phyloP scores from a whole-genome alignment of 768 basidiomycete species.

The Hydnomerulius pinastri region DNA sequence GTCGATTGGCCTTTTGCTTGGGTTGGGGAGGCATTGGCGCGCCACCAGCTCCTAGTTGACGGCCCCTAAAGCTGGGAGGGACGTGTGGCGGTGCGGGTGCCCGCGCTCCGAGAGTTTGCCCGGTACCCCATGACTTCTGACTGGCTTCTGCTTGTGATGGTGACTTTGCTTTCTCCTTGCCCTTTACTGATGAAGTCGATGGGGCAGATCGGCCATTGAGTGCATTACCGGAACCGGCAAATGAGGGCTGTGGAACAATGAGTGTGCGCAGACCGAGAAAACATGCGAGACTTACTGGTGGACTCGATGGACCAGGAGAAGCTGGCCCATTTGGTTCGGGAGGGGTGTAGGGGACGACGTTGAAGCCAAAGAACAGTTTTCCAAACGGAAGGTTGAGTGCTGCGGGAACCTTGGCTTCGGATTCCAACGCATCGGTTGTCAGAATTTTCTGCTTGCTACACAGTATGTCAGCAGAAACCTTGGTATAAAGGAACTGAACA shows the following conservation, averaged over 20 bases:
- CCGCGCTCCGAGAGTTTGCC: slow-evolving; percentile 51
- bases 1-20: slow-evolving; percentile 38
- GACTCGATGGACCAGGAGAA: slow-evolving; percentile 29
- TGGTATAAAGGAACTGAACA: slow-evolving; percentile 32
- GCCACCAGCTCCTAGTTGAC: slow-evolving; percentile 56
- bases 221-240: slow-evolving; percentile 67
- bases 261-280: neutral
- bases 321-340: slow-evolving; percentile 36
- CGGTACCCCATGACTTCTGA: slow-evolving; percentile 44
- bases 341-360: slow-evolving; percentile 67
- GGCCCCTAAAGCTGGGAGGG: slow-evolving; percentile 34
- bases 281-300: slow-evolving; percentile 27
- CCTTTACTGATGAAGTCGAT: slow-evolving; percentile 48
- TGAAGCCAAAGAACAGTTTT: slow-evolving; percentile 96
- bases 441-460: slow-evolving; percentile 80
- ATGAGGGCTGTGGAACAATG: slow-evolving; percentile 40
- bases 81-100: slow-evolving; percentile 22
- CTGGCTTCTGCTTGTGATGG: slow-evolving; percentile 31
- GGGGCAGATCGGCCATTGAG: slow-evolving; percentile 54
- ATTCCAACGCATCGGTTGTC: slow-evolving; percentile 75
- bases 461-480: slow-evolving; percentile 13
- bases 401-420: slow-evolving; percentile 80
- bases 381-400: slow-evolving; percentile 90
- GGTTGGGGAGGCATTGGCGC: slow-evolving; percentile 49
- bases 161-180: slow-evolving; percentile 48